A percentile compares a stretch with the other conserved stretches of the same genome.
Conservation (phyloP, 305 asterid species). For the Fraxinus baroniana region DNA sequence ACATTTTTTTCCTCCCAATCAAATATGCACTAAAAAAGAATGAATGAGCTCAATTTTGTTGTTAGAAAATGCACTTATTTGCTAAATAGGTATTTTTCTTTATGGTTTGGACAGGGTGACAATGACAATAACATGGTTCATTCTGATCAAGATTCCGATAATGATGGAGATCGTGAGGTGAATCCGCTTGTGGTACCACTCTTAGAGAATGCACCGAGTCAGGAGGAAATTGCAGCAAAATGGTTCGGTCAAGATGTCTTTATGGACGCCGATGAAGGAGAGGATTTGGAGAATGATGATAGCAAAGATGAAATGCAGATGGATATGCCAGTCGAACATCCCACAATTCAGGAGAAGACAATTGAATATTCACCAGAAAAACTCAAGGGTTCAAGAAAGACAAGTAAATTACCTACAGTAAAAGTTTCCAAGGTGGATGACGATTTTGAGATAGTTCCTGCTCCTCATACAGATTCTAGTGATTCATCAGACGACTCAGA, state of each 20-base stretch:
- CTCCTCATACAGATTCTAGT: constrained; percentile 73
- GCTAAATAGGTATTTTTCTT: background rate
- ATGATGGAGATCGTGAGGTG: constrained; percentile 51
- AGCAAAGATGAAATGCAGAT: constrained; percentile 77
- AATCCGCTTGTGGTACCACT: constrained; percentile 87
- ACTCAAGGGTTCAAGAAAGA: constrained; percentile 21
- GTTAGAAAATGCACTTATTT: background rate
- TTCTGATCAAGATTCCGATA: constrained; percentile 72
- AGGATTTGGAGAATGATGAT: constrained; percentile 42
- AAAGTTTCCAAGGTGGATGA: constrained; percentile 36
- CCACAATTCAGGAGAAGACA: constrained; percentile 25
- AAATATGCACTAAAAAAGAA: background rate
- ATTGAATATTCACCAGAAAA: constrained; percentile 30
- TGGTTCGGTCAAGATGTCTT: constrained; percentile 97
- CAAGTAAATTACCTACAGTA: constrained; percentile 6
- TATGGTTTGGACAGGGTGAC: constrained; percentile 45
- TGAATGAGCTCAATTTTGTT: background rate
- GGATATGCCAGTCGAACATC: constrained; percentile 31
- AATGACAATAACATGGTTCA: constrained; percentile 41
- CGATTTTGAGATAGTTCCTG: constrained; percentile 83
- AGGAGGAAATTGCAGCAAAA: constrained; percentile 73
- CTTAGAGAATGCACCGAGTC: constrained; percentile 55
- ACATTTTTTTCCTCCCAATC: background rate
- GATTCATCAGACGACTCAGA: constrained; percentile 61
- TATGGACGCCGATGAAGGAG: constrained; percentile 57